Base-by-base conservation (phyloP, 2,329 filamentous ascomycete species). In the Aspergillus spinulosporus region DNA sequence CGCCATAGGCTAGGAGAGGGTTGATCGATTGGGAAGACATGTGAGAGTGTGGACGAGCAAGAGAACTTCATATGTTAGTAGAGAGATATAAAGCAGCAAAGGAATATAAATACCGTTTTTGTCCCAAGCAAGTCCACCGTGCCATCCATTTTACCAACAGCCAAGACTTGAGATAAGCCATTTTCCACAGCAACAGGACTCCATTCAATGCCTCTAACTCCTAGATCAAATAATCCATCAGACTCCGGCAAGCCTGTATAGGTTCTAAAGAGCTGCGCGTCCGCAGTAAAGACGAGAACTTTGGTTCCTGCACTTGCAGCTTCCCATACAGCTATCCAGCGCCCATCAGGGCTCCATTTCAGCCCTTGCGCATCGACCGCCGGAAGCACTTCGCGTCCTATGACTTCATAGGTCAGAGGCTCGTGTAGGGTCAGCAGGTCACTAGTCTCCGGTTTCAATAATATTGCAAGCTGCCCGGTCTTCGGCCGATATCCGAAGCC, bases 291-390 rank as follows among this genome's bases (percentile, higher is more conserved):
- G 40, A 86, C 76, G 52, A 79, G 69, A 8, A 85, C 66, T 53
- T 76, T 79, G 34, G 79, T 80, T 5, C 80, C 79, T 5, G 73
- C 70, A 54, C 78, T 80, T 2, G 82, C 74, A 32, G 79, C 71
- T 63, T 86, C 84, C 75, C 83, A 81, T 3, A 85, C 66, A 1
- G 78, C 81, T 56, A 86, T 71, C 84, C 84, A 87, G 57, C 76
- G 74, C 3, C 84, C 83, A 68, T 85, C 81, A 0, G 78, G 77
- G 60, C 82, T 85, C 83, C 84, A 87, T 65, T 79, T 81, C 36
- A 87, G 52, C 0, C 80, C 81, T 58, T 82, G 81, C 1, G 82
- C 83, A 72, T 87, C 84, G 12, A 76, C 66, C 2, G 82, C 85
- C 1, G 80, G 62, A 5, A 82, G 66, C 1, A 70, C 64, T 5